Evolutionary conservation across 805 yeast genomes (phyloP).

Genomic region (Hanseniaspora valbyensis): DNA sequence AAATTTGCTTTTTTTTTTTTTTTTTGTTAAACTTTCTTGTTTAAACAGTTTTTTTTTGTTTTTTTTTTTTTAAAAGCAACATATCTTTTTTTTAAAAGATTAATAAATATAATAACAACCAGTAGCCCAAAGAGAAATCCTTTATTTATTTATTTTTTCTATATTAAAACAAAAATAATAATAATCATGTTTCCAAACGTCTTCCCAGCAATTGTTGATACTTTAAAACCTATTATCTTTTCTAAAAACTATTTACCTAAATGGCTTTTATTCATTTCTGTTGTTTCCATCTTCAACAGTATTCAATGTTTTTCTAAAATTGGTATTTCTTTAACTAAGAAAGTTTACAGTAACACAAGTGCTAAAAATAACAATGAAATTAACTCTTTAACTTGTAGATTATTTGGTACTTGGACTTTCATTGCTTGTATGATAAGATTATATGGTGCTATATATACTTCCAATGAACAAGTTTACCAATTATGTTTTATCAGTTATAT

Average conservation of each 20-base stretch:
- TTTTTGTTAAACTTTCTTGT: too few relatives aligned
- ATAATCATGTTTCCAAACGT: constrained; percentile 7
- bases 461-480: constrained; percentile 60
- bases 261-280: constrained; percentile 71
- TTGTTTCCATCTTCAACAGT: constrained; percentile 87
- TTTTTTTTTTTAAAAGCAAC: too few relatives aligned
- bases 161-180: too few relatives aligned
- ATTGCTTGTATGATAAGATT: constrained; percentile 73
- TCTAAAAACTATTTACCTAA: constrained; percentile 54
- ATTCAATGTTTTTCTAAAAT: constrained; percentile 63
- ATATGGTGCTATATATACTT: constrained; percentile 72
- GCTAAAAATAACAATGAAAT: constrained; percentile 41
- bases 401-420: constrained; percentile 97
- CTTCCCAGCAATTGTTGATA: constrained; percentile 19
- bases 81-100: too few relatives aligned
- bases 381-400: constrained; percentile 70
- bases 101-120: too few relatives aligned
- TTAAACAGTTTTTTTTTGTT: too few relatives aligned
- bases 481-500: constrained; percentile 69
- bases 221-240: constrained; percentile 16
- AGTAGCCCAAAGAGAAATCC: too few relatives aligned
- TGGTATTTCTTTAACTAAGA: constrained; percentile 63
- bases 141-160: too few relatives aligned
- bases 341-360: constrained; percentile 54
- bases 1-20: too few relatives aligned